Percentiles rank a stretch among this genome's conserved stretches.
These are phyloP conservation scores for Rhodotorula glutinis DNA, from an alignment of 1,284 basidiomycete genomes.

Conservation along the genomic window DNA sequence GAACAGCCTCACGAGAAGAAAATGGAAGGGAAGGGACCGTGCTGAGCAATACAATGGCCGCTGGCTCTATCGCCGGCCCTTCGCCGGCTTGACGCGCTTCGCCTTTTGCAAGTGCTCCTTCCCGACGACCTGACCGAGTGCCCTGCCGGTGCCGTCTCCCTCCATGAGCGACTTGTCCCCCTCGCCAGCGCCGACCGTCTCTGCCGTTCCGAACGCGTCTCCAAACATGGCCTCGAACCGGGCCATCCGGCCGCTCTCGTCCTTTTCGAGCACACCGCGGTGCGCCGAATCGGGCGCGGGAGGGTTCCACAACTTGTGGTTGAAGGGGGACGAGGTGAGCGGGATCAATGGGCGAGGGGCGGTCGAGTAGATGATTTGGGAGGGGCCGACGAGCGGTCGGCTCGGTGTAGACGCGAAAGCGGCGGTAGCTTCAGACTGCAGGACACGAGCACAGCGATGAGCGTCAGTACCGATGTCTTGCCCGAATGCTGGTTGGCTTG, in stretches of 20 bases:
- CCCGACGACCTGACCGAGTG: constrained; percentile 2
- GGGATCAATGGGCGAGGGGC: constrained; percentile 35
- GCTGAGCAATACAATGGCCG: no score
- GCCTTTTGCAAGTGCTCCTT: constrained; percentile 4
- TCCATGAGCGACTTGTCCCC: neutral
- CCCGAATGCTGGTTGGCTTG: no score
- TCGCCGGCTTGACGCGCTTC: constrained; percentile 1
- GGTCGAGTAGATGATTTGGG: constrained; percentile 31
- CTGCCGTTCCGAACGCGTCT: neutral
- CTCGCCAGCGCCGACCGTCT: neutral
- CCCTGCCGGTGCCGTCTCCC: constrained; percentile 6
- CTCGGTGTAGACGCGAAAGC: neutral
- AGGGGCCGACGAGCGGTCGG: constrained; percentile 26
- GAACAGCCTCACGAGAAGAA: no score
- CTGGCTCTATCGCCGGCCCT: neutral
- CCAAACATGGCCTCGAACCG: constrained; percentile 27
- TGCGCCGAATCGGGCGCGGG: constrained; percentile 27
- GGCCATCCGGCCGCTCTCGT: constrained; percentile 33
- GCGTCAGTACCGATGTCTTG: no score
- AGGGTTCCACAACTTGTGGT: constrained; percentile 40
- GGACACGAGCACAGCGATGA: no score
- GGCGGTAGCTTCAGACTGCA: neutral
- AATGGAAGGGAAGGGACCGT: no score
- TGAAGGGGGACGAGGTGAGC: constrained; percentile 32
- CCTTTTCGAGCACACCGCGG: constrained; percentile 29